Conservation (phyloP, 2,329 filamentous ascomycete genomes). For the Colletotrichum aenigma region DNA sequence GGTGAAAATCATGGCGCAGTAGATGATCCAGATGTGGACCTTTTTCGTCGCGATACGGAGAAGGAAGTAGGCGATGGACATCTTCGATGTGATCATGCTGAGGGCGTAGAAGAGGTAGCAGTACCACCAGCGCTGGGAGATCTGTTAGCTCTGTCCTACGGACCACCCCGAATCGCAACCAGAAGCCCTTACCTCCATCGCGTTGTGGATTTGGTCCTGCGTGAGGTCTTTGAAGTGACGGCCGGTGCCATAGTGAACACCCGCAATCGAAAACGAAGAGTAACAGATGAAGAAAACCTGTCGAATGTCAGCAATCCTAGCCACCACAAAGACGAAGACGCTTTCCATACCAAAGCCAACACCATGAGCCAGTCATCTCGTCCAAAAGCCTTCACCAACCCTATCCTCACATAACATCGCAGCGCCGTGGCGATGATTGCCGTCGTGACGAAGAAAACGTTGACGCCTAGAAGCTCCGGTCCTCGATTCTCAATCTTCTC, state of each 20-base stretch:
- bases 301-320: not conserved
- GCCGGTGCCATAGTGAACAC: conserved; percentile 45
- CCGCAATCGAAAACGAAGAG: conserved; percentile 34
- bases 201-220: conserved; percentile 26
- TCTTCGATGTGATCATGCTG: conserved; percentile 41
- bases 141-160: conserved; percentile 14
- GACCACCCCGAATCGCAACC: conserved; percentile 14
- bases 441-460: conserved; percentile 29
- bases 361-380: conserved; percentile 44
- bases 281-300: conserved; percentile 41
- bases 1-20: conserved; percentile 37
- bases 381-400: conserved; percentile 41
- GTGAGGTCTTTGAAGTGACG: conserved; percentile 37
- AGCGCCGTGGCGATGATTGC: conserved; percentile 31
- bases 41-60: conserved; percentile 41
- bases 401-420: conserved; percentile 37
- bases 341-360: conserved; percentile 32
- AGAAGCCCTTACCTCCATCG: conserved; percentile 34
- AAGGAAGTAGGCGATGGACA: conserved; percentile 47
- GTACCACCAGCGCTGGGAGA: conserved; percentile 38
- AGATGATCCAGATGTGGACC: conserved; percentile 38
- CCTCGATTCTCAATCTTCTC: conserved; percentile 35
- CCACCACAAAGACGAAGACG: fast-evolving
- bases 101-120: conserved; percentile 41
- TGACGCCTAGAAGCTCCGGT: conserved; percentile 36